Evolutionary conservation across 495 filamentous ascomycete genomes (phyloP), one percentile per base, ranked within the genome.

Genomic region (Sabuloglossum arenarium): DNA sequence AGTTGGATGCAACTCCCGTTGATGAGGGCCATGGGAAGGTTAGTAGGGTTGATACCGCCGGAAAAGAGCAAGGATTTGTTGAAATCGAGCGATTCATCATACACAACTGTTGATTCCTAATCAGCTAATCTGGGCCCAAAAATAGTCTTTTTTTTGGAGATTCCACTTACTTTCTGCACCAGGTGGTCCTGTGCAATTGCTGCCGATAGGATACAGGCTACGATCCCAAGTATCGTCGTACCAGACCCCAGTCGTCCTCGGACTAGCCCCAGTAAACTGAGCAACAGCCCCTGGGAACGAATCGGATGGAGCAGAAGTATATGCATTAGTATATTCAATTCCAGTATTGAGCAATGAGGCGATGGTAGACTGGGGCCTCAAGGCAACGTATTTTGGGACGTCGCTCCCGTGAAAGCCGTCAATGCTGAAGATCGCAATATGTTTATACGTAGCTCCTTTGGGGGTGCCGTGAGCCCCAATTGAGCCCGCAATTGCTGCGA

Each of bases 221-320:
- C 64, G 62, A 45, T 66, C 64, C 54, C 58, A 69, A 29, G 56
- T 64, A 55, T 68, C 67, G 45, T 69, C 67, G 32, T 66, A 69
- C 67, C 67, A 69, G 23, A 69, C 56, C 39, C 67, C 64, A 14
- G 62, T 63, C 6, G 67, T 68, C 52, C 55, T 57, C 12, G 67
- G 67, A n/a, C 42, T 59, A 23, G 63, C 67, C 14, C 67, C 67
- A 11, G 64, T 63, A 34, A 62, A 62, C 31, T 62, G 61, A 21
- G 59, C 59, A 21, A 61, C n/a, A 21, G 61, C 56, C 8, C 64
- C 67, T 6, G 67, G 67, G 56, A 65, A 68, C 14, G 65, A 67
- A 58, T 69, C 68, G 8, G 64, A 68, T 6, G 67, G 67, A 19
- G 47, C 64, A 16, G 60, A 60, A 19, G 66, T 61, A 37, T 50